Percentiles rank a stretch among this genome's conserved stretches.
Conservation (phyloP, 345 rosid species). For the Mallotus nudiflorus region DNA sequence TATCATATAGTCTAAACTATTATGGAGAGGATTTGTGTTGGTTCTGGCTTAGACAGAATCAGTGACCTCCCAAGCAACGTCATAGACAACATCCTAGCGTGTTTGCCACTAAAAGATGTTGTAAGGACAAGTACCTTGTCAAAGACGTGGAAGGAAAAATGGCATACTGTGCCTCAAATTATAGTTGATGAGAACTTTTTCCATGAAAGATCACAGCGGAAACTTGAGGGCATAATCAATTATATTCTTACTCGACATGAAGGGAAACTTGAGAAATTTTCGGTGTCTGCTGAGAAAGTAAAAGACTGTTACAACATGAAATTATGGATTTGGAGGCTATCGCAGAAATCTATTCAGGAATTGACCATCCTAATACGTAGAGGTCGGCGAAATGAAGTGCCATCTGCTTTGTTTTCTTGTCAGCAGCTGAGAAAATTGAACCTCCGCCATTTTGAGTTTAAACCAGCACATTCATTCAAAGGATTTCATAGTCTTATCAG, state of each 20-base stretch:
- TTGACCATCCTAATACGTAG: background rate
- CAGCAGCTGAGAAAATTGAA: slow-evolving; percentile 14
- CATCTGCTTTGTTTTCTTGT: slow-evolving; percentile 4
- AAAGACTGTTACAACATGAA: slow-evolving; percentile 1
- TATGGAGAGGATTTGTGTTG: background rate
- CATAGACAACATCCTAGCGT: slow-evolving; percentile 4
- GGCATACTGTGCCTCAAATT: slow-evolving; percentile 8
- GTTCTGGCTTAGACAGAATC: slow-evolving; percentile 10
- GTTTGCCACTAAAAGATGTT: slow-evolving; percentile 12
- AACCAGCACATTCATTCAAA: background rate
- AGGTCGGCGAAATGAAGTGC: background rate
- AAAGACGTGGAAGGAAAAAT: slow-evolving; percentile 11
- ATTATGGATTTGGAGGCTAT: slow-evolving; percentile 5
- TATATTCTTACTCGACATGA: slow-evolving; percentile 13
- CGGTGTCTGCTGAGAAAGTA: background rate
- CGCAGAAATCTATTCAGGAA: slow-evolving; percentile 5
- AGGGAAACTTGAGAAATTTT: slow-evolving; percentile 12
- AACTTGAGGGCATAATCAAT: slow-evolving; percentile 9
- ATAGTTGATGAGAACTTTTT: slow-evolving; percentile 7
- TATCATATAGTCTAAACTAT: background rate
- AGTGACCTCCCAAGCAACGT: slow-evolving; percentile 13
- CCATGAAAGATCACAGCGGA: background rate
- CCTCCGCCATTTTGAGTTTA: slow-evolving; percentile 5
- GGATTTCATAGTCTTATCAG: slow-evolving; percentile 9
- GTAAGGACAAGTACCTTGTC: slow-evolving; percentile 15